Evolutionary conservation across 805 yeast genomes (phyloP), one percentile per base, ranked within the genome.

Genomic region (Tetrapisispora phaffii): DNA sequence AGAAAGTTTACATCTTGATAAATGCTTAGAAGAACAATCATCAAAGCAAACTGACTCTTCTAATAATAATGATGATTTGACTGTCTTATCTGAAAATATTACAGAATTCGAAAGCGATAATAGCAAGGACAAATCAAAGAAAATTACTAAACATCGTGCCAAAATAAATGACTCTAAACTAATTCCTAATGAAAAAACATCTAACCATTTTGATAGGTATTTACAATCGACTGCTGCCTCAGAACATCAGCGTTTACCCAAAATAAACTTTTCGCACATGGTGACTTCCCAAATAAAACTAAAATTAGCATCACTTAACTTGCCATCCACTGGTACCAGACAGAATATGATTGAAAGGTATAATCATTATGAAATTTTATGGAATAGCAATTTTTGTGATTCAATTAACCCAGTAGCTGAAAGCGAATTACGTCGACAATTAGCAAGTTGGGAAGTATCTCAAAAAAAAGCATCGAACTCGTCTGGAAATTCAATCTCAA

Each of bases 331-430:
- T 9, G 97, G 97, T 0, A 63, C 81, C 1, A 69, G 85, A 48
- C 65, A 64, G 15, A 80, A 76, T 50, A 56, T 88, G 53, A 89
- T 85, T 48, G 64, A 74, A 17, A 65, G 97, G 34, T 84, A 84
- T 57, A 80, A 77, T 49, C 90, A 88, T 51, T 89, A 79, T 67
- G 77, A 82, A 45, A 76, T 80, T 28, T 57, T 87, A 10, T 83
- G 81, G 79, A 89, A 89, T 57, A 80, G 95, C 12, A 87, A 87
- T 56, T 72, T 59, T 39, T 51, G 80, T 36, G 96, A 87, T 57
- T 74, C 88, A 6, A 66, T 74, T 31, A 71, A 69, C 26, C 96
- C 95, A 0, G 75, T 75, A 4, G 63, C 76, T 22, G 79, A 77
- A 20, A 64, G 68, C 33, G 74, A 75, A 5, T 60, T 89, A 41